Base-by-base conservation (phyloP, 1,284 basidiomycete genomes). In the Moesziomyces globuligerus region DNA sequence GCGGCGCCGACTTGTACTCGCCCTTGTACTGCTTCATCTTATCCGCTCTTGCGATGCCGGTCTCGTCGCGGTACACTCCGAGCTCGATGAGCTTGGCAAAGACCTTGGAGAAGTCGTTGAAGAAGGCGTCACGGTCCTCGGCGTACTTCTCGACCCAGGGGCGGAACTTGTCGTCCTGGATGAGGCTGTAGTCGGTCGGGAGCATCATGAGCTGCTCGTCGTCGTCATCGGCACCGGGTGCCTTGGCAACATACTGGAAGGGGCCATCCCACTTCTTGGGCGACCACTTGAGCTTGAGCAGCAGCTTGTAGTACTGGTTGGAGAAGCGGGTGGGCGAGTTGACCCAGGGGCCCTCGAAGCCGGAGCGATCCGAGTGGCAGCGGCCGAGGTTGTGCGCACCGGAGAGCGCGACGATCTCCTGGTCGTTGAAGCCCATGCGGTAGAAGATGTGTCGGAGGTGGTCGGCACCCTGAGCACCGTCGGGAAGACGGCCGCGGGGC, bases 361-460 rank as follows among this genome's bases (percentile, higher is more conserved):
- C 80, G 38, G 74, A 77, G 23, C 75, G 60, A 47, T 82, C 65
- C 3, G 51, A 40, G 66, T 82, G 80, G 69, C 80, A 81, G 25
- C 78, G 67, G 3, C 86, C 86, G 20, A 87, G 79, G 52, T 84
- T 84, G 78, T 87, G 86, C 7, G 86, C 86, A 5, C 87, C 86
- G 15, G 83, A 84, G 5, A 87, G 83, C 1, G 86, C 86, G 11
- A 87, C 86, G 25, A 87, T 86, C 79, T 88, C 87, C 74, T 86
- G 83, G 61, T 84, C 86, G 61, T 84, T 84, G 78, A 85, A 86
- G 42, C 85, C 86, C 85, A 86, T 86, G 43, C 85, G 78, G 64
- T 85, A 83, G 75, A 86, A 86, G 54, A 86, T 82, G 55, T 85
- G 80, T 28, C 86, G 80, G 24, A 86, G 76, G 75, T 86, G 86